Evolutionary conservation across 768 basidiomycete species (phyloP), one percentile per base, ranked within the genome.

Genomic region (Tremella mesenterica): DNA sequence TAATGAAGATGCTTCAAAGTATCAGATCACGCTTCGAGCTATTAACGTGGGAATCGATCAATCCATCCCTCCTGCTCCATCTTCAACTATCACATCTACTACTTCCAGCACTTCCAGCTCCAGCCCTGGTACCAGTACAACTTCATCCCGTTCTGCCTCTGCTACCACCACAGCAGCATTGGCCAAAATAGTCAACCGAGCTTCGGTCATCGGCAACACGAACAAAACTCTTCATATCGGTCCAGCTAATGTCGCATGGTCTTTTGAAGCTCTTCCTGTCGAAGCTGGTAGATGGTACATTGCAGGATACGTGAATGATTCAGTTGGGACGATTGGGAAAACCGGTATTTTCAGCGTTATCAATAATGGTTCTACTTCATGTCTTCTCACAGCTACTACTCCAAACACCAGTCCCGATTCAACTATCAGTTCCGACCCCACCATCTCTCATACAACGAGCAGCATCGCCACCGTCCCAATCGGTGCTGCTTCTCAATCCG

Each of bases 151-250:
- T 41, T n/a, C 38, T 23, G 23, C 38, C 14, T 5, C 38, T n/a
- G 38, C 38, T 23, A 41, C 38, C 38, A 18, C 38, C n/a, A 23
- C 10, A 38, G 62, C 49, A 48, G n/a, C 33, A 47, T 62, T 21
- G 61, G 60, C 5, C 34, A 56, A 20, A 61, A 59, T 1, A 44
- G 58, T 36, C 59, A 62, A 36, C 14, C 38, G 38, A 41, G 38
- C 38, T 5, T 41, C 38, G 14, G 38, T n/a, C 5, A 23, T 41
- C 38, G 38, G 38, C n/a, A 41, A 23, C 38, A 41, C 38, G 5
- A 41, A 41, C 14, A 4, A 23, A 23, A 41, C 38, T 5, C 52
- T 62, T 31, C 50, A 61, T 23, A 28, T 54, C 13, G 64, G 60
- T 1, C 28, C 50, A 0, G 54, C 58, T 20, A 27, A 54, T 26